Percentiles rank a stretch among this genome's conserved stretches.
These are phyloP conservation scores for Protomyces inundatus DNA, from an alignment of 1,139 yeast genomes.

Conservation along the genomic window DNA sequence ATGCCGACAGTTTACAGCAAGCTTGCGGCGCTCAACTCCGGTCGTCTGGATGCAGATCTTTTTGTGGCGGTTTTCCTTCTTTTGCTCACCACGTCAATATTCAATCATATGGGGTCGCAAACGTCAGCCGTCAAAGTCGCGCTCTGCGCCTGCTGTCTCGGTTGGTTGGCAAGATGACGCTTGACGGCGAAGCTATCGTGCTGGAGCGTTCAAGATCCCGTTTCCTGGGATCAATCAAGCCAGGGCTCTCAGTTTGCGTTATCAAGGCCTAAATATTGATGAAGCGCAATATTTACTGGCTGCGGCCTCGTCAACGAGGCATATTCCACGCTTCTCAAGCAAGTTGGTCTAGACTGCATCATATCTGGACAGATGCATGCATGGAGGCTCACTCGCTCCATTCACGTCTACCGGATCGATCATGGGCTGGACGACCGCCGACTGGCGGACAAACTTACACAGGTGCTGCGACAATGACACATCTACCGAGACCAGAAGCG, in stretches of 20 bases:
- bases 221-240: not conserved
- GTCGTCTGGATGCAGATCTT: not conserved
- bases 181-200: not conserved
- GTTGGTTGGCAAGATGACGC: not conserved
- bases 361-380: not conserved
- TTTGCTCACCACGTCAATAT: not conserved
- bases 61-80: not conserved
- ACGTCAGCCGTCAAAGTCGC: not conserved
- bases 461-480: not conserved
- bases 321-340: not conserved
- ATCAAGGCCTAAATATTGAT: not conserved
- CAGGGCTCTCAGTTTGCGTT: not conserved
- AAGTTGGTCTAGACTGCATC: not conserved
- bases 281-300: not conserved
- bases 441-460: not conserved
- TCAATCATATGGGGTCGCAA: not conserved
- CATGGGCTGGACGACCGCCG: not conserved
- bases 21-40: not conserved
- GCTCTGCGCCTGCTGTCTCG: not conserved
- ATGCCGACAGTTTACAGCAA: not conserved
- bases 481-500: not conserved
- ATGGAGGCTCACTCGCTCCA: not conserved
- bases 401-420: not conserved
- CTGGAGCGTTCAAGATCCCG: not conserved
- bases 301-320: not conserved